Evolutionary conservation across 495 filamentous ascomycete genomes (phyloP).

Genomic region (Podospora tetraspora): DNA sequence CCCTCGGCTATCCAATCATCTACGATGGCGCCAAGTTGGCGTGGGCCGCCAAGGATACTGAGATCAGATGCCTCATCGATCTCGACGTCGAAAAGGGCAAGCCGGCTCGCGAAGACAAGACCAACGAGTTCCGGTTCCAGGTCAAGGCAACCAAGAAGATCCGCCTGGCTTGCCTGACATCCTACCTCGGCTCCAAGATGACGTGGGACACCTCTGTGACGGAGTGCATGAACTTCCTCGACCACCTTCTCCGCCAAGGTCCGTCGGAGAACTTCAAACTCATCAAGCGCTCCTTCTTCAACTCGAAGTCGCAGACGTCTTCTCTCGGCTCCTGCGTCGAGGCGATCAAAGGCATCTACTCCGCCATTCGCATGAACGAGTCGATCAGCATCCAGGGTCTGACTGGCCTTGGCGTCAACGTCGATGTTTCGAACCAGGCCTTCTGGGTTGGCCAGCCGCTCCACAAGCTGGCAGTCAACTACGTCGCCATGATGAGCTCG

Average conservation of each 20-base stretch:
- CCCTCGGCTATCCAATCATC: slow-evolving; percentile 49
- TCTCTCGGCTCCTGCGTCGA: slow-evolving; percentile 43
- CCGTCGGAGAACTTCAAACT: slow-evolving; percentile 58
- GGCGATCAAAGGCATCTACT: slow-evolving; percentile 79
- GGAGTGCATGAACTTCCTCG: slow-evolving; percentile 82
- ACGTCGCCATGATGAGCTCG: slow-evolving; percentile 11
- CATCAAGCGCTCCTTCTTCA: slow-evolving; percentile 79
- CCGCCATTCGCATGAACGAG: slow-evolving; percentile 63
- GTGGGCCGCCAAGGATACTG: slow-evolving; percentile 48
- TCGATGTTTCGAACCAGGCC: slow-evolving; percentile 74
- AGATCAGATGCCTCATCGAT: slow-evolving; percentile 52
- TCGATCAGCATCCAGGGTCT: slow-evolving; percentile 38
- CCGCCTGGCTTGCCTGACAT: slow-evolving; percentile 55
- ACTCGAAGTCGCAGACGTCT: slow-evolving; percentile 22
- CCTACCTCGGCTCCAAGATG: slow-evolving; percentile 57
- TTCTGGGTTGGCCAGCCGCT: slow-evolving; percentile 56
- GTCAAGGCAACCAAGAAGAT: slow-evolving; percentile 57
- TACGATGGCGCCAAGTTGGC: slow-evolving; percentile 75
- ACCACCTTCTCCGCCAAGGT: slow-evolving; percentile 76
- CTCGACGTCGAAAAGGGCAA: slow-evolving; percentile 56
- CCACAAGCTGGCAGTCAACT: slow-evolving; percentile 23
- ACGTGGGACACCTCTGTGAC: slow-evolving; percentile 59
- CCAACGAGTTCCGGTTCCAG: slow-evolving; percentile 43
- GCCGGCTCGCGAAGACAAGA: slow-evolving; percentile 39
- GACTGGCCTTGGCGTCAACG: slow-evolving; percentile 64